phyloP scores from a whole-genome alignment of 2,329 filamentous ascomycete species.

The Rutstroemia sp. region DNA sequence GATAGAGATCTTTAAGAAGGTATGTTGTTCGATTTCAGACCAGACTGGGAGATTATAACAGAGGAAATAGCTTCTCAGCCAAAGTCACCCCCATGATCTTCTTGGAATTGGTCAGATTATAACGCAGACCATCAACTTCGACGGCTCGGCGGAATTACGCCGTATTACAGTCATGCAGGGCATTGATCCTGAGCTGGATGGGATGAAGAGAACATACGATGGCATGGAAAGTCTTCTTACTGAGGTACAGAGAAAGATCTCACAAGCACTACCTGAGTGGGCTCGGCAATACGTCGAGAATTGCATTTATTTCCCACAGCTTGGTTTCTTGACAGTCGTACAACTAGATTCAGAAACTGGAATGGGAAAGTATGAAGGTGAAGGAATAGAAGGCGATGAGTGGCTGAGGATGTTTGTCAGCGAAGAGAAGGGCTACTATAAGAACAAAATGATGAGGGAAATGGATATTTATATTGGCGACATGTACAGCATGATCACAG shows the following conservation, averaged over 20 bases:
- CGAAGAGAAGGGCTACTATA: slow-evolving; percentile 71
- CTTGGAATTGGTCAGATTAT: slow-evolving; percentile 64
- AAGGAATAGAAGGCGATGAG: slow-evolving; percentile 42
- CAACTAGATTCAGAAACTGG: slow-evolving; percentile 52
- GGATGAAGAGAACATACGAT: slow-evolving; percentile 68
- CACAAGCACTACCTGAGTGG: slow-evolving; percentile 53
- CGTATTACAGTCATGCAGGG: slow-evolving; percentile 67
- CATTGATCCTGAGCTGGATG: slow-evolving; percentile 67
- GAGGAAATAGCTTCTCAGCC: slow-evolving; percentile 44
- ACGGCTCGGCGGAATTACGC: slow-evolving; percentile 58
- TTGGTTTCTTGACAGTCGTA: slow-evolving; percentile 81
- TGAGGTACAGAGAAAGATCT: slow-evolving; percentile 57
- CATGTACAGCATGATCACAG: slow-evolving; percentile 74
- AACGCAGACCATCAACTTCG: slow-evolving; percentile 70
- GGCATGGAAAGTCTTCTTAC: slow-evolving; percentile 69
- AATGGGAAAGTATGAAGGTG: slow-evolving; percentile 55
- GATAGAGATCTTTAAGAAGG: slow-evolving; percentile 46
- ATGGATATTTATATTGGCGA: slow-evolving; percentile 80
- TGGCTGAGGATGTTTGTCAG: slow-evolving; percentile 79
- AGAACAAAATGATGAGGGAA: slow-evolving; percentile 72
- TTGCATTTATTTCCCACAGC: slow-evolving; percentile 84
- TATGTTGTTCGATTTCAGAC: slow-evolving; percentile 22
- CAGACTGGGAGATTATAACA: slow-evolving; percentile 1
- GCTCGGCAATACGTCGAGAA: slow-evolving; percentile 50
- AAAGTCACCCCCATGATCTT: slow-evolving; percentile 51